A percentile compares a stretch with the other conserved stretches of the same genome.
Evolutionary conservation across 306 rosid species (phyloP).

Genomic region (Pyrus bretschneideri): DNA sequence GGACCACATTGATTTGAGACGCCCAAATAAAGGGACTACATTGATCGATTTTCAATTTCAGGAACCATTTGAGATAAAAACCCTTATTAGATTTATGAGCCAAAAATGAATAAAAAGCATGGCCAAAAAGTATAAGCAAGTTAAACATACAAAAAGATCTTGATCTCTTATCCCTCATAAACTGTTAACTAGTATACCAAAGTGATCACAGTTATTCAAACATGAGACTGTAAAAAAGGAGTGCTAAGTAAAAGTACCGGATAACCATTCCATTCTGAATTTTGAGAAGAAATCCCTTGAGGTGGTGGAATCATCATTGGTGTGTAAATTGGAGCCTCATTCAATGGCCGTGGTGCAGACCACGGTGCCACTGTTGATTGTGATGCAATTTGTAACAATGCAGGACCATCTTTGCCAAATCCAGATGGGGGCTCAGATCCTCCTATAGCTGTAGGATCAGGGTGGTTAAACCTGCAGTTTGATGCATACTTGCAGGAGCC

Average conservation of each 20-base stretch:
- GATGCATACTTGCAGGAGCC: constrained; percentile 93
- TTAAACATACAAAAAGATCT: not conserved
- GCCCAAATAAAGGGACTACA: no score
- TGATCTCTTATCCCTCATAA: not conserved
- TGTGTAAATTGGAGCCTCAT: constrained; percentile 53
- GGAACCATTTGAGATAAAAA: no score
- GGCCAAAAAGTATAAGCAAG: not conserved
- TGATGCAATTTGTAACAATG: constrained; percentile 45
- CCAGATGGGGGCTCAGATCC: constrained; percentile 53
- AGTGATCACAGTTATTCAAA: not conserved
- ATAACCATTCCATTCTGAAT: constrained; percentile 75
- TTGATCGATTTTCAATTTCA: no score
- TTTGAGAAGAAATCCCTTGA: constrained; percentile 49
- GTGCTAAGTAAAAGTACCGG: constrained; percentile 42
- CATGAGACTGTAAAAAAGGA: not conserved
- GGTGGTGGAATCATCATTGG: constrained; percentile 60
- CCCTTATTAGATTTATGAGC: not conserved
- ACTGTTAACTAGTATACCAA: not conserved
- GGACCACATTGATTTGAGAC: no score
- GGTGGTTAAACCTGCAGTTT: constrained; percentile 92
- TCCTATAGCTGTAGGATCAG: constrained; percentile 74
- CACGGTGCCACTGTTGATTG: constrained; percentile 49
- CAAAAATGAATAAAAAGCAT: not conserved
- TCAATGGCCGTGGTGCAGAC: constrained; percentile 60
- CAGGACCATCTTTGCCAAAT: constrained; percentile 48